phyloP scores from a whole-genome alignment of 768 basidiomycete genomes.

The Auriscalpium vulgare region DNA sequence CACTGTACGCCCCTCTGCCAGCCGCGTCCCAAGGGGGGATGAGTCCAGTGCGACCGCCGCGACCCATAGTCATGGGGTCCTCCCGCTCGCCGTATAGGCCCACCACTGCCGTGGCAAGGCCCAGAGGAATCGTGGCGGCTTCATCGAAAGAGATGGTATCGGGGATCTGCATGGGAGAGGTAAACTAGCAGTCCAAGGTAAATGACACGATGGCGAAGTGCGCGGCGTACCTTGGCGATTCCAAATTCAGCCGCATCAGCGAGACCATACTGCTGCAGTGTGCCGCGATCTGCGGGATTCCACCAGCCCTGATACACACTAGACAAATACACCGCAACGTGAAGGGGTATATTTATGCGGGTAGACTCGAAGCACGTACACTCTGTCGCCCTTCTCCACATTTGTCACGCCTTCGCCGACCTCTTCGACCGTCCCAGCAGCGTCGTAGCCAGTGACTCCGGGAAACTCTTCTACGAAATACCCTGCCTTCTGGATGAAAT shows the following conservation, averaged over 20 bases:
- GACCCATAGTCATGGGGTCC: background rate
- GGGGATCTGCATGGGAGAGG: conserved; percentile 9
- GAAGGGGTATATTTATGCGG: background rate
- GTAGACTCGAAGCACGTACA: background rate
- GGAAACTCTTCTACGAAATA: conserved; percentile 14
- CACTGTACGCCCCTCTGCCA: conserved; percentile 5
- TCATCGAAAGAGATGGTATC: conserved; percentile 14
- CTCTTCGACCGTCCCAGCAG: background rate
- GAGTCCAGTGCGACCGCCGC: conserved; percentile 1
- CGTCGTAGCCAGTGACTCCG: conserved; percentile 10
- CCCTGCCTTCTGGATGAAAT: background rate
- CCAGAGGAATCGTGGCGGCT: conserved; percentile 19
- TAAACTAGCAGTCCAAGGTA: background rate
- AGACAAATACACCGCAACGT: background rate
- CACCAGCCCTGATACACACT: conserved; percentile 7
- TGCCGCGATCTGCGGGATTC: background rate
- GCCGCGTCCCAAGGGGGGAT: conserved; percentile 6
- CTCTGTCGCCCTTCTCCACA: background rate
- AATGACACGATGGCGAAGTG: background rate
- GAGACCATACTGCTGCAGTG: conserved; percentile 13
- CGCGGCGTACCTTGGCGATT: conserved; percentile 7
- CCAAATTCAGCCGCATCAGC: conserved; percentile 4
- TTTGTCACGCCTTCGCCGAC: conserved; percentile 1
- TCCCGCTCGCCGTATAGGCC: conserved; percentile 13
- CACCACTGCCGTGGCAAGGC: conserved; percentile 17